Evolutionary conservation across 192 early-diverging fungal genomes (phyloP).

Genomic region (Phlyctochytrium bullatum): DNA sequence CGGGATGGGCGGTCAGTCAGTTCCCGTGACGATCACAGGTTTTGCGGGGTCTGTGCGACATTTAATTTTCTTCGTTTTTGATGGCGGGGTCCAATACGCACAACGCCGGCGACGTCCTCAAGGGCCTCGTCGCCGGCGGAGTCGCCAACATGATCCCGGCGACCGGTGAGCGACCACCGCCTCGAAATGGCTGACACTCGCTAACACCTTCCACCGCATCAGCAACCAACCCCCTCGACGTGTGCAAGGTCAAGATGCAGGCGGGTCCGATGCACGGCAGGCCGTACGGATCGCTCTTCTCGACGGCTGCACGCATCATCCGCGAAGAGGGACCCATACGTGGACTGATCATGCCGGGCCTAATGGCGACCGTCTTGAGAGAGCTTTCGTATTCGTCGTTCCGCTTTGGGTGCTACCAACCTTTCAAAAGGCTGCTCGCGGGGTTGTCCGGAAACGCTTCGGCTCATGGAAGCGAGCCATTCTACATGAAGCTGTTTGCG

Average conservation of each 20-base stretch:
- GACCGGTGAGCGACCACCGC: no score
- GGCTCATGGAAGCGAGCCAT: constrained; percentile 20
- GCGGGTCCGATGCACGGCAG: no score
- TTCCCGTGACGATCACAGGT: no score
- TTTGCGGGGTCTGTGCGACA: no score
- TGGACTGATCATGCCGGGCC: constrained; percentile 15
- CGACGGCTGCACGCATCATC: background rate
- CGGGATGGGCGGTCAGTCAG: no score
- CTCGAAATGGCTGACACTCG: no score
- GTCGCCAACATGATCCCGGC: background rate
- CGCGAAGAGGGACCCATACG: background rate
- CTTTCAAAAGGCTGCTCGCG: constrained; percentile 11
- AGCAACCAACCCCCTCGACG: background rate
- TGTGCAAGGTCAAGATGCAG: background rate
- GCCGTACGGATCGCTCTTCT: no score
- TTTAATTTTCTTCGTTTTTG: no score
- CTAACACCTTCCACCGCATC: no score
- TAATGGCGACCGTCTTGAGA: constrained; percentile 17
- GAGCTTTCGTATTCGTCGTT: constrained; percentile 26
- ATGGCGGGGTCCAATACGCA: no score
- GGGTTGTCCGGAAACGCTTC: background rate
- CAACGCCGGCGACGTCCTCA: background rate
- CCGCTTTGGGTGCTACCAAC: constrained; percentile 20
- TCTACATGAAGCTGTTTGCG: constrained; percentile 14
- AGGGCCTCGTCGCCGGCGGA: background rate